A percentile compares a stretch with the other conserved stretches of the same genome.
Conservation (phyloP, 306 rosid genomes). For the Cyamopsis tetragonoloba region DNA sequence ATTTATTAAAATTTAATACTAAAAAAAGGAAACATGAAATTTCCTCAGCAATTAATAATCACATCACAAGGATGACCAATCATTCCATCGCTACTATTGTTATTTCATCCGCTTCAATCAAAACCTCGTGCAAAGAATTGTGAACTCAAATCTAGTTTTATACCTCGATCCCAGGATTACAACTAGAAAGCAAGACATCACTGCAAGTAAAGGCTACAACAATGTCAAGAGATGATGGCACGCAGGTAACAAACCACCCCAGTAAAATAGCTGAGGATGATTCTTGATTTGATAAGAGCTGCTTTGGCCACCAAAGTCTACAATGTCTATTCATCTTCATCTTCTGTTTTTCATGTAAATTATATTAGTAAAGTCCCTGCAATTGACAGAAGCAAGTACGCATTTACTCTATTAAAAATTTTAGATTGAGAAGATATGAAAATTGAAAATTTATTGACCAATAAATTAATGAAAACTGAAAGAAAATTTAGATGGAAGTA, state of each 20-base stretch:
- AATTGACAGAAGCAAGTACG: constrained; percentile 7
- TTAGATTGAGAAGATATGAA: not conserved
- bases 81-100: not conserved
- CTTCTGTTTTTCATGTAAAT: constrained; percentile 28
- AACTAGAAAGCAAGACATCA: constrained; percentile 40
- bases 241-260: constrained; percentile 76
- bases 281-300: constrained; percentile 44
- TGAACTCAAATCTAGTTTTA: constrained; percentile 15
- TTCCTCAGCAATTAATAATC: constrained; percentile 3
- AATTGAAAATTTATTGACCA: not conserved
- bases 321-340: constrained; percentile 53
- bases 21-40: constrained; percentile 1
- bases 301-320: constrained; percentile 96
- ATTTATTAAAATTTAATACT: constrained; percentile 6
- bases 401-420: not conserved
- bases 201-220: constrained; percentile 64
- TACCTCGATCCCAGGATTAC: constrained; percentile 55
- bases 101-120: not conserved
- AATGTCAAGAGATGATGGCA: constrained; percentile 64
- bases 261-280: constrained; percentile 51
- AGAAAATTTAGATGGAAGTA: not conserved
- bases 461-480: constrained; percentile 1
- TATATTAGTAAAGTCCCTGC: constrained; percentile 33
- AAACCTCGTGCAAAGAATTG: not conserved
- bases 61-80: not conserved